Conservation (phyloP, 148 eudicot species). For the Vaccinium macrocarpon region DNA sequence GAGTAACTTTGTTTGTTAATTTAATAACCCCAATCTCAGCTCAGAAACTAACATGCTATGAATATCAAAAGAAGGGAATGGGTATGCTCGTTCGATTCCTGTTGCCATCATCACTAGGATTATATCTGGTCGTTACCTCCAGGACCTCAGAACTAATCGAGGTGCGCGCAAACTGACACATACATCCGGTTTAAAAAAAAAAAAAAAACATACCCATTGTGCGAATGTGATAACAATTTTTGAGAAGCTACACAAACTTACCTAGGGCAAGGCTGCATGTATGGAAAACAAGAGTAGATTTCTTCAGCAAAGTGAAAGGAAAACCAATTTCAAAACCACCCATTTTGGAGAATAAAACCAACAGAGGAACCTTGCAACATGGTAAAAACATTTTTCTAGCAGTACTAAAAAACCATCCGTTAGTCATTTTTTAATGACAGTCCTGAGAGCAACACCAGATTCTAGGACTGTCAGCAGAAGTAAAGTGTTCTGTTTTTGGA, state of each 20-base stretch:
- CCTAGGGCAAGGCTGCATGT: constrained; percentile 57
- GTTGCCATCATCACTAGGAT: too few species aligned
- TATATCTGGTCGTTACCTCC: too few species aligned
- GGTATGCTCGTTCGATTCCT: too few species aligned
- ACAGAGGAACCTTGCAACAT: constrained; percentile 22
- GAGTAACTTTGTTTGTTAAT: not conserved
- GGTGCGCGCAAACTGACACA: too few species aligned
- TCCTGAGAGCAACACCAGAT: not conserved
- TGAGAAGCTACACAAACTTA: constrained; percentile 2
- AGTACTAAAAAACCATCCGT: too few species aligned
- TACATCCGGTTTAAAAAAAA: too few species aligned
- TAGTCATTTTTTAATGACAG: not conserved
- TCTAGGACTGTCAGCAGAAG: not conserved
- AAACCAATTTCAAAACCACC: constrained; percentile 21
- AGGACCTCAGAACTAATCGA: too few species aligned
- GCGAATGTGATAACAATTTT: too few species aligned
- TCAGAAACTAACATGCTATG: not conserved
- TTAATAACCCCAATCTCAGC: not conserved
- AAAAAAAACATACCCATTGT: too few species aligned
- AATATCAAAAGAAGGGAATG: too few species aligned
- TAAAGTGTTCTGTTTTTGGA: too few species aligned
- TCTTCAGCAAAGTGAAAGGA: constrained; percentile 33
- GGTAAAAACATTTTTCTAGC: constrained; percentile 19
- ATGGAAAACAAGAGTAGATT: constrained; percentile 26
- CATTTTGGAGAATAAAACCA: constrained; percentile 18